A percentile compares a stretch with the other conserved stretches of the same genome.
Evolutionary conservation across 768 basidiomycete genomes (phyloP).

Genomic region (Boletellus sp.): DNA sequence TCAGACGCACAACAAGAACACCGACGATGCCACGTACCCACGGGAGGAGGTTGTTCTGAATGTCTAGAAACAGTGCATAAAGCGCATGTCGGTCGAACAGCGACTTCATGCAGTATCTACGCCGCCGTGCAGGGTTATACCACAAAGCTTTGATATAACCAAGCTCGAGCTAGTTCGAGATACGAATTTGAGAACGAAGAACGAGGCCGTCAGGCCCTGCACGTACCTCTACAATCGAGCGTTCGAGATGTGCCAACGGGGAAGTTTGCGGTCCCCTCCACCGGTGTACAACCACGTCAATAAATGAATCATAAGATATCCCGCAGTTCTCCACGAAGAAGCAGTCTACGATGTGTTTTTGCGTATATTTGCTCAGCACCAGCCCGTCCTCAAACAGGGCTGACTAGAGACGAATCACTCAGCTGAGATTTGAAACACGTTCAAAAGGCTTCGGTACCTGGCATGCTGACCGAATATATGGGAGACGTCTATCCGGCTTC

Average conservation of each 20-base stretch:
- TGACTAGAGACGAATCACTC: slow-evolving; percentile 37
- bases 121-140: slow-evolving; percentile 64
- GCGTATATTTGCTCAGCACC: slow-evolving; percentile 48
- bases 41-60: slow-evolving; percentile 19
- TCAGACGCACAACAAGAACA: slow-evolving; percentile 1
- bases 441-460: slow-evolving; percentile 44
- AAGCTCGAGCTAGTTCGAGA: slow-evolving; percentile 46
- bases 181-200: background rate
- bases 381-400: slow-evolving; percentile 54
- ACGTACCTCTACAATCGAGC: slow-evolving; percentile 36
- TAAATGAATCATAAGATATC: slow-evolving; percentile 46
- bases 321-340: slow-evolving; percentile 66
- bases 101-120: slow-evolving; percentile 61
- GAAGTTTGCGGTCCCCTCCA: slow-evolving; percentile 36
- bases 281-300: slow-evolving; percentile 34
- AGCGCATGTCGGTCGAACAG: slow-evolving; percentile 64
- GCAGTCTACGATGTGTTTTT: slow-evolving; percentile 55
- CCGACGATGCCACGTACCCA: slow-evolving; percentile 4
- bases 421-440: background rate
- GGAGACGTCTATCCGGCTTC: slow-evolving; percentile 37
- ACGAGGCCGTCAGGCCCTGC: background rate
- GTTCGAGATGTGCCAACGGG: slow-evolving; percentile 42
- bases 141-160: slow-evolving; percentile 59
- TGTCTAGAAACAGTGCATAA: slow-evolving; percentile 43
- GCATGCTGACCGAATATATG: slow-evolving; percentile 61